Percentiles rank a stretch among this genome's conserved stretches.
Conservation (phyloP, 2,329 filamentous ascomycete species). For the Neonectria punicea region DNA sequence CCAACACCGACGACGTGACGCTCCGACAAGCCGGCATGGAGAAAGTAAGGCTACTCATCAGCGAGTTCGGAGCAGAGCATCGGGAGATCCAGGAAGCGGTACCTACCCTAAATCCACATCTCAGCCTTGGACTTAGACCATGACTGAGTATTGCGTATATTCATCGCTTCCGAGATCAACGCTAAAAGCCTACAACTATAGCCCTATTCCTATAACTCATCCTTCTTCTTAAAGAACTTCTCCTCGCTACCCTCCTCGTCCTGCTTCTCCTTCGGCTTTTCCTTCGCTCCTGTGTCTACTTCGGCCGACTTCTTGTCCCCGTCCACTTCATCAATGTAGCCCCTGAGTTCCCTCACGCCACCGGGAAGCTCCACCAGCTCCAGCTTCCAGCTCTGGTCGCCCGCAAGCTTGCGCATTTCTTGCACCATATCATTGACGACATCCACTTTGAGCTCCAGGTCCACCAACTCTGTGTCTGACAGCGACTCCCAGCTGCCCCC, state of each 20-base stretch:
- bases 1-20: no score
- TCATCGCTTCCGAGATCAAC: slow-evolving; percentile 17
- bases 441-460: slow-evolving; percentile 72
- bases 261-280: slow-evolving; percentile 25
- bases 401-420: slow-evolving; percentile 74
- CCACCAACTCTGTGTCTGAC: slow-evolving; percentile 73
- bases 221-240: slow-evolving; percentile 61
- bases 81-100: no score
- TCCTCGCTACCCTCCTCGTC: slow-evolving; percentile 58
- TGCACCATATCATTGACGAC: slow-evolving; percentile 76
- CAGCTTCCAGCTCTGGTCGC: slow-evolving; percentile 80
- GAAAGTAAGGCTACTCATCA: no score
- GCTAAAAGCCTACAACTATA: slow-evolving; percentile 21
- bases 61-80: no score
- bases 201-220: slow-evolving; percentile 45
- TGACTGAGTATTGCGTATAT: neutral
- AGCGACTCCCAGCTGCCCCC: slow-evolving; percentile 71
- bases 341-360: slow-evolving; percentile 71
- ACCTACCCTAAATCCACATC: no score
- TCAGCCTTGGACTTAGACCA: no score
- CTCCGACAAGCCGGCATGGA: no score
- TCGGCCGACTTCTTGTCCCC: slow-evolving; percentile 40
- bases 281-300: slow-evolving; percentile 34
- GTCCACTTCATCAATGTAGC: slow-evolving; percentile 71
- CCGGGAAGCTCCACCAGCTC: slow-evolving; percentile 77